phyloP scores from a whole-genome alignment of 169 alveolate genomes.

The Plasmodium knowlesi region DNA sequence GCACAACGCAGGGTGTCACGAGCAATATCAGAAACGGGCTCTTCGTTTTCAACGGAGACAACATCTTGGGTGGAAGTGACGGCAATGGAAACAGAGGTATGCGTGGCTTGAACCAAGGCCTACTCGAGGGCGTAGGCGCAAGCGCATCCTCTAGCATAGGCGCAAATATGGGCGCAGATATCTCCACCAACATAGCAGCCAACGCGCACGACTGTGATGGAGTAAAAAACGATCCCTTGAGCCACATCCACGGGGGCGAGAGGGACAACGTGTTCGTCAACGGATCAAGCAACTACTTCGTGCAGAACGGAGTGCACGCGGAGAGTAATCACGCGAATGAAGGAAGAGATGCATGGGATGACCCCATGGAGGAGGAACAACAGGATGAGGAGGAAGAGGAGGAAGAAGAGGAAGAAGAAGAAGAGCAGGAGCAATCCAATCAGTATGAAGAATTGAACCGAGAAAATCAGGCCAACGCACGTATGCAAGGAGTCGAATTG shows the following conservation, averaged over 20 bases:
- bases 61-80: background rate
- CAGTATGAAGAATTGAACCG: background rate
- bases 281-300: slow-evolving; percentile 24
- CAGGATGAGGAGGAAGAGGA: background rate
- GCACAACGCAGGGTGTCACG: background rate
- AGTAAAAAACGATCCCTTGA: background rate
- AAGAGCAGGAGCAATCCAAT: background rate
- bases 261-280: background rate
- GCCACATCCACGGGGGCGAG: background rate
- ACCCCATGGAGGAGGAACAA: background rate
- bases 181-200: background rate
- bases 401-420: background rate
- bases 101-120: background rate
- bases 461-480: background rate
- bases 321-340: slow-evolving; percentile 29
- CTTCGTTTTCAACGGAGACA: slow-evolving; percentile 1
- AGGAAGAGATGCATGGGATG: background rate
- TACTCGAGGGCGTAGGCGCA: background rate
- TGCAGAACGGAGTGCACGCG: slow-evolving; percentile 35
- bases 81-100: background rate
- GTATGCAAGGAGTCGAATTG: background rate
- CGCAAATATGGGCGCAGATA: background rate
- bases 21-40: background rate
- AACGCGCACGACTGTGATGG: background rate
- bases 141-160: background rate